phyloP scores from a whole-genome alignment of 352 stramenopile species.

The Phytopythium mirpurense region DNA sequence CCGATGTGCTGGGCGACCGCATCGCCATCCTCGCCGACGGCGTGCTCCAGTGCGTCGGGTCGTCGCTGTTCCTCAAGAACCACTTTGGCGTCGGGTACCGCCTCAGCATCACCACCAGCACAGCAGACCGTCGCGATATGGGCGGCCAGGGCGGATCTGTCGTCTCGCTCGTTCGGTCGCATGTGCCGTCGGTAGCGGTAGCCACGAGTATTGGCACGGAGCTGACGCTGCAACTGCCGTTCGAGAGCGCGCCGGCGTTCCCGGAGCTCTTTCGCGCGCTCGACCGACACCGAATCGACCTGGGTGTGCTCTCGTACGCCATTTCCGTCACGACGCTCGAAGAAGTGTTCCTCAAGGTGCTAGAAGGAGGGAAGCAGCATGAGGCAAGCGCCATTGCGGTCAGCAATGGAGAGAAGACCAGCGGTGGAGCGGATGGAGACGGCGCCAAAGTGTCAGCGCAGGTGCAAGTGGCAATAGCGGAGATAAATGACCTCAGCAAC shows the following conservation, averaged over 20 bases:
- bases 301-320: slow-evolving; percentile 52
- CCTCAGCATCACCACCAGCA: slow-evolving; percentile 36
- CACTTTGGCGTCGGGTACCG: slow-evolving; percentile 74
- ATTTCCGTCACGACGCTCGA: slow-evolving; percentile 86
- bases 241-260: slow-evolving; percentile 53
- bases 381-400: background rate
- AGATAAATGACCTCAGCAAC: background rate
- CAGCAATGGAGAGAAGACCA: background rate
- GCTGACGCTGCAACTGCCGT: slow-evolving; percentile 68
- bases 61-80: slow-evolving; percentile 80
- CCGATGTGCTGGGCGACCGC: slow-evolving; percentile 86
- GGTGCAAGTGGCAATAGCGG: background rate
- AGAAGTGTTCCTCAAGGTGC: slow-evolving; percentile 90
- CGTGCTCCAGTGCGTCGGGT: slow-evolving; percentile 62
- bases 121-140: slow-evolving; percentile 9
- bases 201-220: slow-evolving; percentile 72
- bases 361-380: slow-evolving; percentile 19
- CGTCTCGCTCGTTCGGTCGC: slow-evolving; percentile 15
- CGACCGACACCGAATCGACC: slow-evolving; percentile 27
- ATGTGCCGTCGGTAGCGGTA: slow-evolving; percentile 34
- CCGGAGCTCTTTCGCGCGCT: slow-evolving; percentile 68
- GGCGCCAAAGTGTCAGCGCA: background rate
- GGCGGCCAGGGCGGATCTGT: slow-evolving; percentile 5
- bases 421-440: background rate
- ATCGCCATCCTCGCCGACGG: slow-evolving; percentile 89